phyloP scores from a whole-genome alignment of 2,329 filamentous ascomycete genomes.

The Cordyceps pruinosa region DNA sequence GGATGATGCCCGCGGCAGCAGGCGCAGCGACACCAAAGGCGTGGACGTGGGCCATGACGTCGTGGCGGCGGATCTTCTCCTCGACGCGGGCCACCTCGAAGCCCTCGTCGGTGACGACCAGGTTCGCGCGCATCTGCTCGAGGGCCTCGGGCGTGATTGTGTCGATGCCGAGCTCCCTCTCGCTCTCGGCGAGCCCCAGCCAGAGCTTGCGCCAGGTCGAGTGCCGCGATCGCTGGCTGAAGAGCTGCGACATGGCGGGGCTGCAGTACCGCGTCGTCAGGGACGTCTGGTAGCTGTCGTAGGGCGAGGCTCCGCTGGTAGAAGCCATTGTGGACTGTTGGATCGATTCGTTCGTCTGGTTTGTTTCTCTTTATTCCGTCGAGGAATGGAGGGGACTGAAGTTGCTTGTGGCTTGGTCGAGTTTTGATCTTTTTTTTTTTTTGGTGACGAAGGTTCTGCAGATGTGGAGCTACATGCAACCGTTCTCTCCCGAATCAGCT shows the following conservation, averaged over 20 bases:
- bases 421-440: background rate
- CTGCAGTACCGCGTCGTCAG: constrained; percentile 68
- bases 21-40: constrained; percentile 68
- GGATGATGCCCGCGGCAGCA: constrained; percentile 75
- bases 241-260: constrained; percentile 69
- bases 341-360: background rate
- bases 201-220: constrained; percentile 81
- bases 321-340: background rate
- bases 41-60: constrained; percentile 64
- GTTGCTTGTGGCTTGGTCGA: background rate
- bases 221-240: constrained; percentile 67
- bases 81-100: constrained; percentile 69
- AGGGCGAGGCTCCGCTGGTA: constrained; percentile 13
- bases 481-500: background rate
- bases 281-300: constrained; percentile 52
- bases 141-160: constrained; percentile 67
- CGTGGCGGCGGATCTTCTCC: constrained; percentile 64
- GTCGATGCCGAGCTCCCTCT: constrained; percentile 72
- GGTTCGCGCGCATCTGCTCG: constrained; percentile 65
- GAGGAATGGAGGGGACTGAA: constrained; percentile 15
- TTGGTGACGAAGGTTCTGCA: background rate
- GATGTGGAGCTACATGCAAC: background rate
- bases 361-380: background rate
- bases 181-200: constrained; percentile 74
- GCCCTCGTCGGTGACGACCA: constrained; percentile 69